These are phyloP conservation scores for Crassisporium funariophilum DNA, from an alignment of 768 basidiomycete genomes.

Conservation along the genomic window DNA sequence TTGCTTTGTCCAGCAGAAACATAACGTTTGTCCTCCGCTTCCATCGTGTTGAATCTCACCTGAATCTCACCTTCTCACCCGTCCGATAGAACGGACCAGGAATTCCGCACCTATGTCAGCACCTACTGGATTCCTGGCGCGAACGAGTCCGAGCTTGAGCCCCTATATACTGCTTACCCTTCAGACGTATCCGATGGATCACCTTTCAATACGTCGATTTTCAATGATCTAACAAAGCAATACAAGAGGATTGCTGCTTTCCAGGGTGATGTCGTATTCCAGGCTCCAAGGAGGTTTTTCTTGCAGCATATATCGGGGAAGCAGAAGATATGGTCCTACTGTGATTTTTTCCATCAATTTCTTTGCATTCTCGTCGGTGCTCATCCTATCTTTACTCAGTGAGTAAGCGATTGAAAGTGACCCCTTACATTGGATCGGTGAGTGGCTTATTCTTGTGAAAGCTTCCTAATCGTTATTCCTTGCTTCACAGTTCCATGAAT, in stretches of 20 bases:
- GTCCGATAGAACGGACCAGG: constrained; percentile 30
- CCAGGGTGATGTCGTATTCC: constrained; percentile 51
- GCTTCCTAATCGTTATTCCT: background rate
- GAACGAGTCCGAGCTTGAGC: constrained; percentile 13
- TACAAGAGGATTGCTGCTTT: constrained; percentile 54
- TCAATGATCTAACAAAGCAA: constrained; percentile 36
- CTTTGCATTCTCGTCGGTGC: background rate
- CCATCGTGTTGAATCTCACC: constrained; percentile 19
- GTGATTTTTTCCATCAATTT: constrained; percentile 20
- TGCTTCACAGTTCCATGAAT: constrained; percentile 18
- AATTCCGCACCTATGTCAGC: constrained; percentile 25
- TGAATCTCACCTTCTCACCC: constrained; percentile 2
- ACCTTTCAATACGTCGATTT: constrained; percentile 25
- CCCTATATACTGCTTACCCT: constrained; percentile 27
- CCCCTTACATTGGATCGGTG: constrained; percentile 25
- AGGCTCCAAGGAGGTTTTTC: constrained; percentile 51
- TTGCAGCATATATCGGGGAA: constrained; percentile 37
- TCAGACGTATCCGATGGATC: constrained; percentile 21
- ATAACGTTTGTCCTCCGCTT: constrained; percentile 22
- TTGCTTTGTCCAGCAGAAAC: constrained; percentile 24
- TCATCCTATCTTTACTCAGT: constrained; percentile 19
- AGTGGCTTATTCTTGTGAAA: background rate
- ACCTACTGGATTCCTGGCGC: constrained; percentile 15
- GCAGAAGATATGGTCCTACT: constrained; percentile 41
- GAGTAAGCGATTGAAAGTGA: constrained; percentile 20